Conservation (phyloP, 2,329 filamentous ascomycete genomes). For the Claviceps sp. region DNA sequence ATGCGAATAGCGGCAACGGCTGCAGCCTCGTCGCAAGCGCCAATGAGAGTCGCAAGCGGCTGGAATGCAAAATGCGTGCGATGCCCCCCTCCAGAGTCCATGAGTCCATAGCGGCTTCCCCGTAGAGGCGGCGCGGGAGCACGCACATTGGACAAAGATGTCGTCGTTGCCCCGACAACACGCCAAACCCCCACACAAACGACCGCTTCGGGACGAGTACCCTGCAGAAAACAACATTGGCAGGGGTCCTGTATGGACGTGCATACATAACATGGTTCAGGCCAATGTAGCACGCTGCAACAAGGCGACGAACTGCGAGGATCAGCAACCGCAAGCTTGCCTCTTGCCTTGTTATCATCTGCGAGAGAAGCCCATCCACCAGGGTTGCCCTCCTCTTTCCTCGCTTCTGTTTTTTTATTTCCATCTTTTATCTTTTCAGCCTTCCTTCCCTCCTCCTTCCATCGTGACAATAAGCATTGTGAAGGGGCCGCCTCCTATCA, state of each 20-base stretch:
- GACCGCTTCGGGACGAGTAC: background rate
- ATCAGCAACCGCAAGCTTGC: too few relatives aligned
- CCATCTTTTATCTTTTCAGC: too few relatives aligned
- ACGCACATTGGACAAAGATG: background rate
- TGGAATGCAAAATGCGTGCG: background rate
- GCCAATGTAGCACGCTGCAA: too few relatives aligned
- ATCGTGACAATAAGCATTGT: too few relatives aligned
- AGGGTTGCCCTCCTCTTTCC: too few relatives aligned
- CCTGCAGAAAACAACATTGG: background rate
- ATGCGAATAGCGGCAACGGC: conserved; percentile 5
- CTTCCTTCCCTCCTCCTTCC: too few relatives aligned
- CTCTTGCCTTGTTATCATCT: too few relatives aligned
- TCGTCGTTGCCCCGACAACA: background rate
- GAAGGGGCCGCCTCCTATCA: too few relatives aligned
- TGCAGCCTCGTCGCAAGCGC: background rate
- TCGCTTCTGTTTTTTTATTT: too few relatives aligned
- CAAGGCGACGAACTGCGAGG: too few relatives aligned
- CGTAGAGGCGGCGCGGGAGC: background rate
- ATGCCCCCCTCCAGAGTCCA: background rate
- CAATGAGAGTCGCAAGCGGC: too few relatives aligned
- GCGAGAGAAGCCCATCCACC: too few relatives aligned
- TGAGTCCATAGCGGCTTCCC: background rate
- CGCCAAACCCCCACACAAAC: background rate
- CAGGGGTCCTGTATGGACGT: background rate
- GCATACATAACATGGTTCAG: background rate